phyloP scores from a whole-genome alignment of 257 asterid genomes.

The Knoxia roxburghii region DNA sequence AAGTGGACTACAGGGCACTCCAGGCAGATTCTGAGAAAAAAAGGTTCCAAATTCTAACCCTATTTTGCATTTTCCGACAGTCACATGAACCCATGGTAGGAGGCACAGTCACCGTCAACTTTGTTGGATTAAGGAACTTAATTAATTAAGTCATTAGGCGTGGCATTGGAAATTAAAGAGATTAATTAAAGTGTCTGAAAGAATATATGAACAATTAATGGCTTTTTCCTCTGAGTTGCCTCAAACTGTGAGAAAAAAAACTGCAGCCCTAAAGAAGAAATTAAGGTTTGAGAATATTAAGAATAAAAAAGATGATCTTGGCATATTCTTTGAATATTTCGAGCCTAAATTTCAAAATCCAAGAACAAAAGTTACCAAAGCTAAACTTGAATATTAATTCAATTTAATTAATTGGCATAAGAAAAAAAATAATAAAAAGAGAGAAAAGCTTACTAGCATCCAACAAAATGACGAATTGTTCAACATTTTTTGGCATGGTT shows the following conservation, averaged over 20 bases:
- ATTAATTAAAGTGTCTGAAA: neutral
- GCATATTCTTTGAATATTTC: neutral
- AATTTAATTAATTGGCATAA: neutral
- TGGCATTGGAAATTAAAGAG: slow-evolving; percentile 43
- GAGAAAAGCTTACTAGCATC: slow-evolving; percentile 70
- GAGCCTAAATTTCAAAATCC: neutral
- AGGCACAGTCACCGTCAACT: slow-evolving; percentile 15
- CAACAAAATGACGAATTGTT: slow-evolving; percentile 71
- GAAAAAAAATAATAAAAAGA: neutral
- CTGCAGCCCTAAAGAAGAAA: slow-evolving; percentile 24
- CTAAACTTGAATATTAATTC: neutral
- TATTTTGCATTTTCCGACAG: slow-evolving; percentile 36
- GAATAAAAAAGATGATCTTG: neutral
- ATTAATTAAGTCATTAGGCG: slow-evolving; percentile 51
- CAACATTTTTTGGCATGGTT: slow-evolving; percentile 67
- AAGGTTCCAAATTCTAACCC: no score
- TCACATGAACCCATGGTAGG: no score
- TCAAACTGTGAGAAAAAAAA: slow-evolving; percentile 37
- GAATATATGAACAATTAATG: slow-evolving; percentile 37
- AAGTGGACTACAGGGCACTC: slow-evolving; percentile 62
- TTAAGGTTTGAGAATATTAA: slow-evolving; percentile 6
- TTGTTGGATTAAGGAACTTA: slow-evolving; percentile 24
- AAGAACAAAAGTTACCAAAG: slow-evolving; percentile 4
- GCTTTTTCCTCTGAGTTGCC: slow-evolving; percentile 13
- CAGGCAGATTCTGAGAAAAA: slow-evolving; percentile 48